Evolutionary conservation across 1,139 yeast genomes (phyloP).

Genomic region (Citeromyces siamensis): DNA sequence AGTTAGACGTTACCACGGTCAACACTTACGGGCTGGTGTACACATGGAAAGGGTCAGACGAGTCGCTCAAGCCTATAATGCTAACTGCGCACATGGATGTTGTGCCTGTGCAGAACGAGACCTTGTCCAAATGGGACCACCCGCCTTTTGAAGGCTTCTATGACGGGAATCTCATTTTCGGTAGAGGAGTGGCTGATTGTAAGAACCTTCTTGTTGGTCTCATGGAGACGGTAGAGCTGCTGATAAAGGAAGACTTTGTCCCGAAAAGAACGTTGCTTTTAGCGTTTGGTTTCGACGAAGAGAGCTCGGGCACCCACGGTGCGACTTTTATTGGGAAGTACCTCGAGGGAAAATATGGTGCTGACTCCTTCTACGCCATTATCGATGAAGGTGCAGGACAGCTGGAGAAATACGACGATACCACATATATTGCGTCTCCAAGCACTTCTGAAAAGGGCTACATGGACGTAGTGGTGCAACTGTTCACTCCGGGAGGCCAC

Average conservation of each 20-base stretch:
- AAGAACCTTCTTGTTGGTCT: conserved; percentile 45
- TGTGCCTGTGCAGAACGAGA: conserved; percentile 61
- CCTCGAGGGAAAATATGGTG: conserved; percentile 38
- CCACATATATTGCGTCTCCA: conserved; percentile 28
- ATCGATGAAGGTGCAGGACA: conserved; percentile 48
- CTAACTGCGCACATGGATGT: conserved; percentile 76
- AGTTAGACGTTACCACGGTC: conserved; percentile 25
- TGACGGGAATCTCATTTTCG: conserved; percentile 49
- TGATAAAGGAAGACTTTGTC: conserved; percentile 28
- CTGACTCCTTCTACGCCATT: conserved; percentile 39
- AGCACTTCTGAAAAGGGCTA: conserved; percentile 61
- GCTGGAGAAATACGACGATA: conserved; percentile 24
- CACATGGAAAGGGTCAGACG: conserved; percentile 30
- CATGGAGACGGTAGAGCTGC: conserved; percentile 43
- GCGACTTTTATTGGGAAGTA: conserved; percentile 31
- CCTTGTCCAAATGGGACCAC: conserved; percentile 48
- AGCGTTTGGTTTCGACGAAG: conserved; percentile 69
- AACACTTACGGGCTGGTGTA: conserved; percentile 28
- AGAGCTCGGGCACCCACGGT: conserved; percentile 47
- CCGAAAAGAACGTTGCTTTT: conserved; percentile 46
- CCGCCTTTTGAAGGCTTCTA: conserved; percentile 62
- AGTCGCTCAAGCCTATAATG: conserved; percentile 45
- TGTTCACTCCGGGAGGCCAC: conserved; percentile 59
- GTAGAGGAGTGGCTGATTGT: conserved; percentile 58
- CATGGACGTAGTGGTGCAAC: conserved; percentile 31